Base-by-base conservation (phyloP, 441 rosid genomes). In the Eruca vesicaria region DNA sequence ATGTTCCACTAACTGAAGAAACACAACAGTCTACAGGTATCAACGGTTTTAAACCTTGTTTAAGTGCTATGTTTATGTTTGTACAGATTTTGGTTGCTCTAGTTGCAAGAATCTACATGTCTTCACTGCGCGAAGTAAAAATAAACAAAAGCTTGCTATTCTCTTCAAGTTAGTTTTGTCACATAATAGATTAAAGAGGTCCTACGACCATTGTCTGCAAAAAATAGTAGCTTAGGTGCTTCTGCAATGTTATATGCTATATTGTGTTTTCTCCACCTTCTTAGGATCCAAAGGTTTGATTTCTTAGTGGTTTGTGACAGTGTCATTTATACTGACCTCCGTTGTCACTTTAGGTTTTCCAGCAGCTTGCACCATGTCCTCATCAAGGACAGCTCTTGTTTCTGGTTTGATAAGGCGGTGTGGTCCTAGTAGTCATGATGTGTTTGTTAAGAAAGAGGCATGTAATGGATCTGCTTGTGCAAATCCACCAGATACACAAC, bases 1-100 rank as follows among this genome's bases (percentile, higher is more conserved):
- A 96, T 72, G 97, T 92, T 82, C 98, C 98, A 16, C 77, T 92
- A 66, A 78, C 85, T 63, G 92, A 83, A 60, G 98, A 86, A 55
- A 95, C 79, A 43, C 90, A 88, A 68, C 85, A 78, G 32, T 71
- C 88, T 69, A 68, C 91, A 86, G 98, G 98, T 96, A 88, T 71
- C 74, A 43, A 53, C 65, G 35, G 68, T 33, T 74, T 56, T 70
- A 50, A 45, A 9, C 23, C 23, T 74, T 19, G 66, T 28, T 35
- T 41, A 43, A 73, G 63, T 60, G 41, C 35, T 60, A 58, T 71
- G 55, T 63, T 21, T 63, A 32, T 63, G 41, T 45, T 36, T 61
- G 14, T 73, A 45, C 32, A 43, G 28, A 55, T 60, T 68, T 64
- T 16, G 68, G 57, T 62, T 72, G 33, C 16, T 73, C 60, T 63